Base-by-base conservation (phyloP, 1,139 yeast species). In the Yamadazyma conglobata region DNA sequence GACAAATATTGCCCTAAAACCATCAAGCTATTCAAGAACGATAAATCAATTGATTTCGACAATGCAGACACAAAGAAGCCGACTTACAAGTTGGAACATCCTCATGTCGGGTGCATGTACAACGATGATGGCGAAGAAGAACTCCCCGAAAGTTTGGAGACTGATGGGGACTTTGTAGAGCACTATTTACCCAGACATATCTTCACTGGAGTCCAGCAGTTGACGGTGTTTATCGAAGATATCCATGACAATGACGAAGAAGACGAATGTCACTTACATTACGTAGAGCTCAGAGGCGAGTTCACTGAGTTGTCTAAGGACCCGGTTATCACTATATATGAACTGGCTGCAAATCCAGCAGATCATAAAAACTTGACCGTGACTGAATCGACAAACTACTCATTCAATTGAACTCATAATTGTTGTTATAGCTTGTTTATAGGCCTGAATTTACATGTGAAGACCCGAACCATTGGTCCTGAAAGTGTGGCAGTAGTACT, bases 271-370 rank as follows among this genome's bases (percentile, higher is more conserved):
- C 74, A 68, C 37, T 41, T 88, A 2, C 80, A 80, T 44, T 82
- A 79, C 48, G 58, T 88, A 29, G 97, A 94, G 35, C 55, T 91
- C 21, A 63, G 96, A 31, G 97, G 97, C 1, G 93, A 84, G 43
- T 79, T 68, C 52, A 71, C 80, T 4, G 77, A 75, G 34, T 56
- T 79, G 38, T 59, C 64, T 30, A 73, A 69, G 45, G 86, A 76
- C 36, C 95, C 95, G 0, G 78, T 85, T 12, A 70, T 82, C 13
- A 70, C 95, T 1, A 50, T 83, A 16, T 89, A 89, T 54, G 97
- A 89, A 55, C 77, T 88, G 38, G 95, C 96, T 1, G 93, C 97
- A 5, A 88, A 88, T 50, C 96, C 96, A 0, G 77, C 82, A 3
- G 96, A 89, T 52, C 96, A 89, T 56, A 66, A 29, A 15, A 11